phyloP scores from a whole-genome alignment of 108 stramenopile species.

The Cyclotella choctawhatcheeana region DNA sequence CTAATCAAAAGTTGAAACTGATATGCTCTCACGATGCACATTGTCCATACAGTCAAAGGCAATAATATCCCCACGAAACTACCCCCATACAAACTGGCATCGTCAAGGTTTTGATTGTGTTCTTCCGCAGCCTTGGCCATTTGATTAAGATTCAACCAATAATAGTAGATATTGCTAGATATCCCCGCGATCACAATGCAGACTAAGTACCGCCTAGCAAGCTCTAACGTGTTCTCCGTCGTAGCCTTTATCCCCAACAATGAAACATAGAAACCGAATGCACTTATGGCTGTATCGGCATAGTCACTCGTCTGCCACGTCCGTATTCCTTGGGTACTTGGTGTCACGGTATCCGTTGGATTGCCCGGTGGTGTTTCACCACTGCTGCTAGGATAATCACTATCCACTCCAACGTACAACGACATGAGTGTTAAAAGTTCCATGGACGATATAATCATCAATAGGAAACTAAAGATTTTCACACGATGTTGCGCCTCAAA shows the following conservation, averaged over 20 bases:
- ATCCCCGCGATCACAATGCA: conserved; percentile 64
- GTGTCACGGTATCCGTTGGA: conserved; percentile 42
- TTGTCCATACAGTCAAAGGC: conserved; percentile 72
- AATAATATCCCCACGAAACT: conserved; percentile 67
- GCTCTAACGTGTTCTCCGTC: conserved; percentile 65
- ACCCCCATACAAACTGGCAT: conserved; percentile 37
- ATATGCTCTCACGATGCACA: conserved; percentile 76
- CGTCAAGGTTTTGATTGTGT: conserved; percentile 24
- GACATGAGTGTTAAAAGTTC: conserved; percentile 67
- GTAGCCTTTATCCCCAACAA: conserved; percentile 68
- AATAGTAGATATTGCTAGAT: conserved; percentile 63
- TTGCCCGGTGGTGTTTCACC: conserved; percentile 47
- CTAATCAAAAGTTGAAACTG: conserved; percentile 71
- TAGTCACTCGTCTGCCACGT: conserved; percentile 69
- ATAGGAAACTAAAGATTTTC: conserved; percentile 75
- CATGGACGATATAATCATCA: conserved; percentile 79
- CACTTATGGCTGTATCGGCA: conserved; percentile 62
- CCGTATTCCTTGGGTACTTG: conserved; percentile 24
- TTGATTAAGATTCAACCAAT: conserved; percentile 48
- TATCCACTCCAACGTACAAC: conserved; percentile 65
- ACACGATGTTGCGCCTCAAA: conserved; percentile 83
- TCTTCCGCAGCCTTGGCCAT: conserved; percentile 35
- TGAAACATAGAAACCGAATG: conserved; percentile 77
- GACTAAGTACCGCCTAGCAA: conserved; percentile 64
- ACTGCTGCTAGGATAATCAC: conserved; percentile 7